A percentile compares a stretch with the other conserved stretches of the same genome.
These are phyloP conservation scores for Phyllostachys edulis DNA, from an alignment of 176 grass and related monocot species.

Conservation along the genomic window DNA sequence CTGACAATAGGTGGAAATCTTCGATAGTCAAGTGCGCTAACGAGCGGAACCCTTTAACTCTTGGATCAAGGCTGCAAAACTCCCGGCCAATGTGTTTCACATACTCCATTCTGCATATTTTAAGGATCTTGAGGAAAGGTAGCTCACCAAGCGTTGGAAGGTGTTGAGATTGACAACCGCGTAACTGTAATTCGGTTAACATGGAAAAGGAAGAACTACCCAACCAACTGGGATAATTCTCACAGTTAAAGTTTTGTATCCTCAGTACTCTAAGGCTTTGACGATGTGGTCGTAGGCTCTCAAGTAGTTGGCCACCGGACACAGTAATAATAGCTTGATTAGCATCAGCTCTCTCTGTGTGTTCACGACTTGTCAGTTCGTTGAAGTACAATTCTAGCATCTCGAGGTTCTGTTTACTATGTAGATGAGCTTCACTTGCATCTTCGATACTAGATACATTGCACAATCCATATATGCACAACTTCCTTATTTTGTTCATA, in stretches of 20 bases:
- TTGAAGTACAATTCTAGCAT: not conserved
- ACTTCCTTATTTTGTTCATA: not conserved
- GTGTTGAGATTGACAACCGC: not conserved
- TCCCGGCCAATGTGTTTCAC: not conserved
- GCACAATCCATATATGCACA: not conserved
- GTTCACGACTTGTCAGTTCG: not conserved
- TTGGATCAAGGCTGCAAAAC: slow-evolving; percentile 16
- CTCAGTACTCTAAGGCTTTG: not conserved
- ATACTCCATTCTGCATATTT: not conserved
- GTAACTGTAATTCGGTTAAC: not conserved
- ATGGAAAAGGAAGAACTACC: slow-evolving; percentile 10
- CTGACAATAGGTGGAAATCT: not conserved
- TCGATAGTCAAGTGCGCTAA: not conserved
- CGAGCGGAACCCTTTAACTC: slow-evolving; percentile 5
- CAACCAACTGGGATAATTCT: slow-evolving; percentile 21
- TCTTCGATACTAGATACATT: not conserved
- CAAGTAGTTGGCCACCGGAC: not conserved
- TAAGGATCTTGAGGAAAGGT: not conserved
- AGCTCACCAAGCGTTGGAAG: slow-evolving; percentile 21
- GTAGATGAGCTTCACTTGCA: not conserved
- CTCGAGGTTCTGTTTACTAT: not conserved
- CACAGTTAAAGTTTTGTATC: not conserved
- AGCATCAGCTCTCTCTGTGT: not conserved
- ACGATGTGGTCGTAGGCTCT: not conserved
- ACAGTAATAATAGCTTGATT: not conserved